Evolutionary conservation across 2,329 filamentous ascomycete species (phyloP).

Genomic region (Neonectria magnoliae): DNA sequence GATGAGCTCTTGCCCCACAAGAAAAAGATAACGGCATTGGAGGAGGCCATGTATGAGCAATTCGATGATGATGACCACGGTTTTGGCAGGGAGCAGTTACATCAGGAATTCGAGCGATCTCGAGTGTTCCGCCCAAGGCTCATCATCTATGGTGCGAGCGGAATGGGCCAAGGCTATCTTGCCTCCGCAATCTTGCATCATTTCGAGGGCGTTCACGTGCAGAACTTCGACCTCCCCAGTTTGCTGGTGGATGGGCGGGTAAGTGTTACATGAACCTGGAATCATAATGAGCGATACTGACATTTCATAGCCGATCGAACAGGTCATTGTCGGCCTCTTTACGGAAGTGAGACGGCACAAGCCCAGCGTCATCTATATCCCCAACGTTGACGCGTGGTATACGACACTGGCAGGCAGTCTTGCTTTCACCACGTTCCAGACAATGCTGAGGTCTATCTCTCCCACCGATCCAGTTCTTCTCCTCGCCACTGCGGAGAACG

Average conservation of each 20-base stretch:
- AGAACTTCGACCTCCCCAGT: conserved; percentile 91
- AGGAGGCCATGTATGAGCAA: conserved; percentile 93
- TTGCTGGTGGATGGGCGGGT: conserved; percentile 85
- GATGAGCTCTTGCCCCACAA: conserved; percentile 83
- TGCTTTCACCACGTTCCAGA: conserved; percentile 82
- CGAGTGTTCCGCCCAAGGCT: conserved; percentile 90
- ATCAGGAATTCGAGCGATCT: conserved; percentile 84
- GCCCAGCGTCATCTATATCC: conserved; percentile 94
- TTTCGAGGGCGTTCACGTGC: conserved; percentile 92
- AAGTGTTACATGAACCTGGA: conserved; percentile 46
- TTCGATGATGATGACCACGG: conserved; percentile 84
- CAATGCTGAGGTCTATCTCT: conserved; percentile 83
- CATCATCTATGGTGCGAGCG: conserved; percentile 80
- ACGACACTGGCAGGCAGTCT: conserved; percentile 68
- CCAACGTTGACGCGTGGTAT: conserved; percentile 90
- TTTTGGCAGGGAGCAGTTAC: conserved; percentile 82
- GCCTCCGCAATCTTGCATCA: conserved; percentile 87
- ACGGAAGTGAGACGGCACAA: conserved; percentile 93
- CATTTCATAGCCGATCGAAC: conserved; percentile 73
- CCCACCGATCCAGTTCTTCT: conserved; percentile 91
- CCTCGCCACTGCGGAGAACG: conserved; percentile 82
- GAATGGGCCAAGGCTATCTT: conserved; percentile 95
- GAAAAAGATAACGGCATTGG: conserved; percentile 87
- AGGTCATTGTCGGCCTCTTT: conserved; percentile 90
- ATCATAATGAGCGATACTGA: conserved; percentile 32